phyloP scores from a whole-genome alignment of 1,139 yeast genomes.

The Kodamaea fungicola region DNA sequence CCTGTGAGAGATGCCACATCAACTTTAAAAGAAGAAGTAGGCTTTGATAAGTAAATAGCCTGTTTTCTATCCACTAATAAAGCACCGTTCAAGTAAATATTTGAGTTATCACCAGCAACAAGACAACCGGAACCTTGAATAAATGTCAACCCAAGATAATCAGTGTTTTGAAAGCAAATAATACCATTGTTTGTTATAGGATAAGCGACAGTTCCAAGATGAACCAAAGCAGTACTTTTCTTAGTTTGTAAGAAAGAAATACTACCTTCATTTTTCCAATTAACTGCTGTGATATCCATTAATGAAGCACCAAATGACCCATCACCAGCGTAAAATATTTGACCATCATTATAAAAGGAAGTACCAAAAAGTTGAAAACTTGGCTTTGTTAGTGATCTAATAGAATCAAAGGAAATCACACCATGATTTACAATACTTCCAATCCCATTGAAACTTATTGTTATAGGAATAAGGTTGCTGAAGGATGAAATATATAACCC shows the following conservation, averaged over 20 bases:
- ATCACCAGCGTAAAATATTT: slow-evolving; percentile 25
- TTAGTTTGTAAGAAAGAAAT: slow-evolving; percentile 21
- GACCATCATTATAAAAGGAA: slow-evolving; percentile 26
- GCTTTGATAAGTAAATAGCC: slow-evolving; percentile 12
- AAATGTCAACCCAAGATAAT: slow-evolving; percentile 10
- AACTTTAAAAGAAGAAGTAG: slow-evolving; percentile 11
- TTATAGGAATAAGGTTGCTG: slow-evolving; percentile 6
- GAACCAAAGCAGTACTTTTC: slow-evolving; percentile 17
- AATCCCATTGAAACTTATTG: slow-evolving; percentile 8
- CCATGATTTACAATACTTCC: slow-evolving; percentile 12
- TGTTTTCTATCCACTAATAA: slow-evolving; percentile 10
- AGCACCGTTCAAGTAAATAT: slow-evolving; percentile 8
- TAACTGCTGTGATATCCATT: slow-evolving; percentile 18
- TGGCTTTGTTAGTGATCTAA: slow-evolving; percentile 14
- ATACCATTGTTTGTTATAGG: slow-evolving; percentile 16
- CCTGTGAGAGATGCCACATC: slow-evolving; percentile 14
- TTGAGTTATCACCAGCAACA: slow-evolving; percentile 8
- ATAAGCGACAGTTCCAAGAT: slow-evolving; percentile 18
- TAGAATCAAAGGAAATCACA: slow-evolving; percentile 12
- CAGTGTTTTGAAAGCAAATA: slow-evolving; percentile 14
- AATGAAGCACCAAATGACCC: slow-evolving; percentile 18
- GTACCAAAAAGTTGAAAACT: slow-evolving; percentile 17
- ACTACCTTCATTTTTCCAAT: slow-evolving; percentile 27
- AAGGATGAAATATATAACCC: slow-evolving; percentile 20
- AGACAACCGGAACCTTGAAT: slow-evolving; percentile 16